Percentiles rank a stretch among this genome's conserved stretches.
Evolutionary conservation across 805 yeast species (phyloP).

Genomic region (Myxozyma kluyveri): DNA sequence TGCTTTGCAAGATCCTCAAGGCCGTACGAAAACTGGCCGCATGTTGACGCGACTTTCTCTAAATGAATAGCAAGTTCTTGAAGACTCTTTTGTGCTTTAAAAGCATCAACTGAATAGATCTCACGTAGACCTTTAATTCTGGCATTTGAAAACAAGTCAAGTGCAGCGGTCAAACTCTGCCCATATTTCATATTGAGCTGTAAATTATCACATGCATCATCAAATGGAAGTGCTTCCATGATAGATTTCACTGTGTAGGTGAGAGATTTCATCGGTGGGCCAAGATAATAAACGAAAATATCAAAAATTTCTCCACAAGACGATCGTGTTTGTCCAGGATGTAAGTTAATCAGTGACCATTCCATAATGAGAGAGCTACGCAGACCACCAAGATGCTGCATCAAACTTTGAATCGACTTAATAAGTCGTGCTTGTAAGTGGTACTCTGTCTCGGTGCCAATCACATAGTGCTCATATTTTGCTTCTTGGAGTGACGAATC

Average conservation of each 20-base stretch:
- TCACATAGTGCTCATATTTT: constrained; percentile 54
- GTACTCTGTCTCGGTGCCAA: constrained; percentile 59
- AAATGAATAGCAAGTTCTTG: constrained; percentile 50
- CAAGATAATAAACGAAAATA: constrained; percentile 62
- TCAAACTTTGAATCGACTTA: constrained; percentile 50
- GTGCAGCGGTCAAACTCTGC: constrained; percentile 31
- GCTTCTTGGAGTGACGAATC: constrained; percentile 54
- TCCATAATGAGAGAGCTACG: constrained; percentile 61
- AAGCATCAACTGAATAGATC: constrained; percentile 56
- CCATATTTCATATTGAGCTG: constrained; percentile 45
- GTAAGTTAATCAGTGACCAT: constrained; percentile 20
- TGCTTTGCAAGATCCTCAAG: constrained; percentile 63
- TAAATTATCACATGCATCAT: constrained; percentile 38
- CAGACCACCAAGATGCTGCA: constrained; percentile 63
- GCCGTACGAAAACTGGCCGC: constrained; percentile 73
- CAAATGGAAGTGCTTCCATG: constrained; percentile 58
- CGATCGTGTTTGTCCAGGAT: constrained; percentile 12
- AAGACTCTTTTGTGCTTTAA: constrained; percentile 41
- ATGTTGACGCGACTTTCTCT: constrained; percentile 79
- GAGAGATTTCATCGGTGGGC: constrained; percentile 55
- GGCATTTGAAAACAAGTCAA: constrained; percentile 53
- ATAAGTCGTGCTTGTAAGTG: constrained; percentile 47
- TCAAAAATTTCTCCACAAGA: constrained; percentile 52
- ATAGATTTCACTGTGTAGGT: constrained; percentile 50
- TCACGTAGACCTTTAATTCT: constrained; percentile 56